Conservation (phyloP, 78 protist species). For the Bigelowiella natans region DNA sequence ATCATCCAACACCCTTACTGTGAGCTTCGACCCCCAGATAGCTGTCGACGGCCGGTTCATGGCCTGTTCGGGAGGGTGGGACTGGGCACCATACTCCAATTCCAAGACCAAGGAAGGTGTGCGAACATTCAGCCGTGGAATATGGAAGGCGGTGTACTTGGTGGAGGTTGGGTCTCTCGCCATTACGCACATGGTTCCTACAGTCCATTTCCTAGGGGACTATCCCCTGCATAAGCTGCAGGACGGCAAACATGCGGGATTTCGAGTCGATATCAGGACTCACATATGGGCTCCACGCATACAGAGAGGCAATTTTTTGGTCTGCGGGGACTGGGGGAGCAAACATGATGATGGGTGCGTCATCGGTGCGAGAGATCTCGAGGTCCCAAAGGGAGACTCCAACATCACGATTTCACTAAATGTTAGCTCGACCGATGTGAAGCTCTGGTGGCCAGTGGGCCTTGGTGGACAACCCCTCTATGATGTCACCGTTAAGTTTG, state of each 20-base stretch:
- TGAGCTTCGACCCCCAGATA: not conserved
- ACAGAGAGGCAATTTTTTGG: not conserved
- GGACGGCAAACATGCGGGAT: slow-evolving; percentile 29
- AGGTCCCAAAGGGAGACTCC: not conserved
- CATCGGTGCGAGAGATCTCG: not conserved
- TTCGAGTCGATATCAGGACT: not conserved
- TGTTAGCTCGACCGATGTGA: not conserved
- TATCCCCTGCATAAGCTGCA: not conserved
- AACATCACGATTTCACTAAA: not conserved
- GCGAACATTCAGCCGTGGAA: slow-evolving; percentile 17
- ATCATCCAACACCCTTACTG: not conserved
- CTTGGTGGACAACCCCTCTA: slow-evolving; percentile 22
- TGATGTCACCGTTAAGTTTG: not conserved
- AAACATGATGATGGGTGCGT: not conserved
- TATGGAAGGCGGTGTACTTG: slow-evolving; percentile 21
- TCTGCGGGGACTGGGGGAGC: too few species aligned
- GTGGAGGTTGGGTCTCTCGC: not conserved
- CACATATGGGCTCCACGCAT: not conserved
- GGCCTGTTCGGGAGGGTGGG: slow-evolving; percentile 46
- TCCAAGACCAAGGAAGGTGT: not conserved
- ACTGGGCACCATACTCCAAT: slow-evolving; percentile 39
- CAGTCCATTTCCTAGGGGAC: not conserved
- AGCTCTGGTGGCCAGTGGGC: slow-evolving; percentile 38
- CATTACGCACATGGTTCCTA: not conserved
- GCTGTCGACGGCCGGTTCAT: slow-evolving; percentile 23